Percentiles rank a stretch among this genome's conserved stretches.
These are phyloP conservation scores for Microbotryum intermedium DNA, from an alignment of 1,284 basidiomycete genomes.

Conservation along the genomic window DNA sequence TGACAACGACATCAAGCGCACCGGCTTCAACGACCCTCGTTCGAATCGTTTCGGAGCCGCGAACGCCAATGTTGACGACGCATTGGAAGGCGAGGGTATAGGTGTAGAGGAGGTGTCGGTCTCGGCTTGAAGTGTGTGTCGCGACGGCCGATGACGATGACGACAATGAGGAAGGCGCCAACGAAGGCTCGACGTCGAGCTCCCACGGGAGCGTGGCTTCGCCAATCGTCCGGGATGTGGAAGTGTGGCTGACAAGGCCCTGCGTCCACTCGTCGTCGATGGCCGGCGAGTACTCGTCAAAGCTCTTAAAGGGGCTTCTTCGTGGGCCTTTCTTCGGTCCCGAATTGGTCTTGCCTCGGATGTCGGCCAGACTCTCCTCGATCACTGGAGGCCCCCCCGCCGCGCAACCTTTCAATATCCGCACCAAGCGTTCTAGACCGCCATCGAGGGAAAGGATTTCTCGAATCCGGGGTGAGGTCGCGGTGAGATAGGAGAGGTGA, in stretches of 20 bases:
- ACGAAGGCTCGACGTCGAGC: conserved; percentile 1
- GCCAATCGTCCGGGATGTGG: neutral
- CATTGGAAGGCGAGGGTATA: conserved; percentile 93
- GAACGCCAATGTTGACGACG: conserved; percentile 93
- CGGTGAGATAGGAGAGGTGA: conserved; percentile 92
- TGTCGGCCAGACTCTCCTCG: conserved; percentile 2
- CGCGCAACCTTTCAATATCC: conserved; percentile 49
- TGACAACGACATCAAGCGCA: conserved; percentile 86
- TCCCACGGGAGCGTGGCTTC: neutral
- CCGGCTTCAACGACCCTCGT: conserved; percentile 93
- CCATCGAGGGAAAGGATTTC: conserved; percentile 98
- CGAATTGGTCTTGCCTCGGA: conserved; percentile 18
- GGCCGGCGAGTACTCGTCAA: conserved; percentile 25
- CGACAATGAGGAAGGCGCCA: neutral
- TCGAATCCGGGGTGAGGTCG: conserved; percentile 91
- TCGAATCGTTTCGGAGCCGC: conserved; percentile 86
- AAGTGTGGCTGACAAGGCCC: neutral
- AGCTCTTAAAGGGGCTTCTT: conserved; percentile 31
- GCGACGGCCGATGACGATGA: neutral
- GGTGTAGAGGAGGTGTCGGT: conserved; percentile 39
- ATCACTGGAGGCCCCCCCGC: conserved; percentile 8
- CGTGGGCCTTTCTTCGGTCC: neutral
- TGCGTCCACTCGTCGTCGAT: neutral
- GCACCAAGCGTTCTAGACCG: conserved; percentile 87
- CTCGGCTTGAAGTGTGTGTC: conserved; percentile 59